phyloP scores from a whole-genome alignment of 2,329 filamentous ascomycete genomes.

The Apiospora aurea region DNA sequence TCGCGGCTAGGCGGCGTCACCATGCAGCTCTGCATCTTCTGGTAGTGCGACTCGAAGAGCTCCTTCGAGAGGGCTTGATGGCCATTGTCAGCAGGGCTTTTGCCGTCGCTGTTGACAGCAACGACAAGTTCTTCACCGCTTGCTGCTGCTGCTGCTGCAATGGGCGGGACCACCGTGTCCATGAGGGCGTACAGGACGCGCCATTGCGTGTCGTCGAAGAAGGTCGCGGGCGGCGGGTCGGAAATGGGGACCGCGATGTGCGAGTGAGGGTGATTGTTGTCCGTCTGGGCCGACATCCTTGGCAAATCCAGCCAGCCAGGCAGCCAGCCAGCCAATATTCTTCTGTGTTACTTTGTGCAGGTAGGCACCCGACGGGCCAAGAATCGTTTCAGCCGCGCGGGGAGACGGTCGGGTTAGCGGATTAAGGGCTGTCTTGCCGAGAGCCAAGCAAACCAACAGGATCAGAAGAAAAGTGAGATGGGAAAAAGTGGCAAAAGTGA shows the following conservation, averaged over 20 bases:
- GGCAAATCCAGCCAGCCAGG: neutral
- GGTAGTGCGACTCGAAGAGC: conserved; percentile 45
- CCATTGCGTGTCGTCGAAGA: conserved; percentile 44
- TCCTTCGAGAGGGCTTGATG: conserved; percentile 42
- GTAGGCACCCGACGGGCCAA: neutral
- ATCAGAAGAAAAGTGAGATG: neutral
- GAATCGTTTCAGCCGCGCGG: neutral
- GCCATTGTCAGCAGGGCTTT: conserved; percentile 25
- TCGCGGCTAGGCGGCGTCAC: conserved; percentile 33
- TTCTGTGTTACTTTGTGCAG: neutral
- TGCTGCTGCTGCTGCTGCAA: conserved; percentile 40
- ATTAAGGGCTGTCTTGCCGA: neutral
- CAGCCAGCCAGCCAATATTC: too few species aligned
- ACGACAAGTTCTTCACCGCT: neutral
- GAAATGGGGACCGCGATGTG: conserved; percentile 23
- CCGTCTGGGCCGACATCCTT: neutral
- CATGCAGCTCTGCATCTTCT: conserved; percentile 32
- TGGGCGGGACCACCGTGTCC: conserved; percentile 52
- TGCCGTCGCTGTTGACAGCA: conserved; percentile 27
- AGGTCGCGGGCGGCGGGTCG: conserved; percentile 21
- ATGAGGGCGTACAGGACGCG: conserved; percentile 43
- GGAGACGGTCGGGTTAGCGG: neutral
- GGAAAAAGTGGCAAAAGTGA: neutral
- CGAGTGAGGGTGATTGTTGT: neutral
- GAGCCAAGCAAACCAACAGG: neutral